These are phyloP conservation scores for Emergomyces orientalis DNA, from an alignment of 2,329 filamentous ascomycete species.

Conservation along the genomic window DNA sequence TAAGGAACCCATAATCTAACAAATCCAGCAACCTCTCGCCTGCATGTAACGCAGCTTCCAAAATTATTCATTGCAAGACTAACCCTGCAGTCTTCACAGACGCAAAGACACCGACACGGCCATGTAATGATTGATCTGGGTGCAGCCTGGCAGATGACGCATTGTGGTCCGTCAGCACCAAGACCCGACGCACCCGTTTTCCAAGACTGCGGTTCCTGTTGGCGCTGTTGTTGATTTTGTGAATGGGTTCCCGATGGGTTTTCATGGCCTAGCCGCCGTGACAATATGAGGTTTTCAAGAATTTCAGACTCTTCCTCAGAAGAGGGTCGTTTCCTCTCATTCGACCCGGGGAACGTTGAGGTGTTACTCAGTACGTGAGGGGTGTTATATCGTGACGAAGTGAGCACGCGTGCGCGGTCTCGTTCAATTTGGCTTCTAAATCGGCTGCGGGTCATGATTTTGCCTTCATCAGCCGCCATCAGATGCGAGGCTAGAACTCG, in stretches of 20 bases:
- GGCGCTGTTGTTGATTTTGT: not conserved
- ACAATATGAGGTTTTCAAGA: conserved; percentile 52
- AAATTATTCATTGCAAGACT: conserved; percentile 96
- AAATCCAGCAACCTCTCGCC: conserved; percentile 79
- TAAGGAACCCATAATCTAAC: conserved; percentile 80
- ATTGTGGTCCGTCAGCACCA: conserved; percentile 67
- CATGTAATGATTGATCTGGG: conserved; percentile 85
- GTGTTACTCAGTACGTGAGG: conserved; percentile 20
- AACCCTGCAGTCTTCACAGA: conserved; percentile 91
- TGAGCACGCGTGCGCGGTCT: conserved; percentile 61
- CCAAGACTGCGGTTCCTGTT: conserved; percentile 43
- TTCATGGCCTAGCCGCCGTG: conserved; percentile 35
- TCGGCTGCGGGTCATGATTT: conserved; percentile 70
- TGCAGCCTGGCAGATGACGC: conserved; percentile 85
- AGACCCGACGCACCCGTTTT: conserved; percentile 62
- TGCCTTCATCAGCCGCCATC: conserved; percentile 44
- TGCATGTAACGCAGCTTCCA: conserved; percentile 89
- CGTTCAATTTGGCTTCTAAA: conserved; percentile 60
- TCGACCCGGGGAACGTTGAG: conserved; percentile 10
- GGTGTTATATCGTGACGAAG: conserved; percentile 36
- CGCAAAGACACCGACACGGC: conserved; percentile 88
- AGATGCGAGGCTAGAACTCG: conserved; percentile 73
- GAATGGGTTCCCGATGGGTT: conserved; percentile 11
- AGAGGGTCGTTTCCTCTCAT: conserved; percentile 28
- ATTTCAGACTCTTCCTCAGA: conserved; percentile 49